Percentiles rank a stretch among this genome's conserved stretches.
phyloP scores from a whole-genome alignment of 768 basidiomycete species.

The Imleria badia region DNA sequence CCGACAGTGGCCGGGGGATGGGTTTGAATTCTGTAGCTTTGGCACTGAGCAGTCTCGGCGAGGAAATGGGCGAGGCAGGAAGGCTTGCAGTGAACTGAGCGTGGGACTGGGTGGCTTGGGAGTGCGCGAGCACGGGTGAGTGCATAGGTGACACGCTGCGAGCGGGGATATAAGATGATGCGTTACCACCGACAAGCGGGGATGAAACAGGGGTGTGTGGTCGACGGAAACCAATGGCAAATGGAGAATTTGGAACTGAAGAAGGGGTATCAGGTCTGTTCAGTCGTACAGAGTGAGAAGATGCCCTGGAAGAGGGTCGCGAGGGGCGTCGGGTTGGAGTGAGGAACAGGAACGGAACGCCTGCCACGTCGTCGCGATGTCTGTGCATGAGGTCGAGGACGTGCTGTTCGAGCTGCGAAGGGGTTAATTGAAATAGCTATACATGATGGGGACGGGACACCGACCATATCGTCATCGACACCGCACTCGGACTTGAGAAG shows the following conservation, averaged over 20 bases:
- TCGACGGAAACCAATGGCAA: constrained; percentile 69
- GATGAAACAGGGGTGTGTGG: constrained; percentile 81
- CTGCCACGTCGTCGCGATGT: constrained; percentile 81
- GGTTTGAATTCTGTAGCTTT: constrained; percentile 91
- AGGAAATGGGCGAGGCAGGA: constrained; percentile 80
- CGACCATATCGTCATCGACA: constrained; percentile 67
- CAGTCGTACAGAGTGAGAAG: constrained; percentile 66
- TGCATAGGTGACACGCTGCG: constrained; percentile 56
- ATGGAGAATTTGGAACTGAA: constrained; percentile 74
- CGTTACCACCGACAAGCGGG: constrained; percentile 61
- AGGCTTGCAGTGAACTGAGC: constrained; percentile 77
- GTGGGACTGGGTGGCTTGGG: constrained; percentile 53
- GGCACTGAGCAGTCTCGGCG: constrained; percentile 83
- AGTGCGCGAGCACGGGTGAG: constrained; percentile 63
- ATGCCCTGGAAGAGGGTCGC: constrained; percentile 77
- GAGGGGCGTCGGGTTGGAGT: constrained; percentile 80
- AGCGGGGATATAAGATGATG: constrained; percentile 56
- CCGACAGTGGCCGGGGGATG: constrained; percentile 75
- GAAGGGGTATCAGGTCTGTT: constrained; percentile 74
- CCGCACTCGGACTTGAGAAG: constrained; percentile 70
- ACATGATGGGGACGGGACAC: constrained; percentile 26
- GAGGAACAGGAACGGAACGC: constrained; percentile 79
- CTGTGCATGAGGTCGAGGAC: constrained; percentile 96
- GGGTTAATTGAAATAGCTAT: constrained; percentile 17
- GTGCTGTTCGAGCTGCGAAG: constrained; percentile 73